Conservation (phyloP, 257 asterid species). For the Scutellaria barbata region DNA sequence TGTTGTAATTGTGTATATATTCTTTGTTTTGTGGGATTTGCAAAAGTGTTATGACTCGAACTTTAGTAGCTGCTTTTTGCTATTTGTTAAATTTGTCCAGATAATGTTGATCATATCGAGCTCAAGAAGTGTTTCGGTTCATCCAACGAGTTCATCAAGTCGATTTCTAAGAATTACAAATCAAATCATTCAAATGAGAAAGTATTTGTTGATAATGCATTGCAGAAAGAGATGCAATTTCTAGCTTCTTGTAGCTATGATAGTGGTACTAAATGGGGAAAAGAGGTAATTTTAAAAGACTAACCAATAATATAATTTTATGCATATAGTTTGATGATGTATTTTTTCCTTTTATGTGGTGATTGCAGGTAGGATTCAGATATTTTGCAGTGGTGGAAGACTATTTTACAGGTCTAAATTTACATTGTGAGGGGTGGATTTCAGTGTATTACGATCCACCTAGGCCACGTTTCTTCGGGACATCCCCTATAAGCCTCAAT, state of each 20-base stretch:
- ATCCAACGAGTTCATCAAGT: constrained; percentile 54
- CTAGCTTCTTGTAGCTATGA: constrained; percentile 64
- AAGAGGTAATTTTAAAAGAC: constrained; percentile 45
- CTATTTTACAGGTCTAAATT: constrained; percentile 47
- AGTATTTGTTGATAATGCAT: not conserved
- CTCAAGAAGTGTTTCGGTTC: constrained; percentile 55
- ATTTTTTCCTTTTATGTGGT: not conserved
- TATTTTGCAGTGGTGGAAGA: constrained; percentile 62
- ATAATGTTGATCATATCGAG: constrained; percentile 37
- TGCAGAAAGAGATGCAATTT: constrained; percentile 38
- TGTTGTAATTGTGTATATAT: too few species aligned
- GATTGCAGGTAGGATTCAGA: constrained; percentile 58
- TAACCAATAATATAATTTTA: too few species aligned
- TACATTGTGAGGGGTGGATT: constrained; percentile 67
- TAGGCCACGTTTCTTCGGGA: constrained; percentile 59
- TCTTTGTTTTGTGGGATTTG: too few species aligned
- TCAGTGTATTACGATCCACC: constrained; percentile 54
- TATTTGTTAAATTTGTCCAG: constrained; percentile 28
- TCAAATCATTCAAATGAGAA: constrained; percentile 1
- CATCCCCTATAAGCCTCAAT: constrained; percentile 47
- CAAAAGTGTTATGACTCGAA: not conserved
- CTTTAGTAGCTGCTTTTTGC: not conserved
- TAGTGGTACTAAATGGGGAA: constrained; percentile 57
- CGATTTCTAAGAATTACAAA: constrained; percentile 34
- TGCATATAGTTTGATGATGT: too few species aligned